Conservation (phyloP, 1,284 basidiomycete genomes). For the Ganoderma multipileum region DNA sequence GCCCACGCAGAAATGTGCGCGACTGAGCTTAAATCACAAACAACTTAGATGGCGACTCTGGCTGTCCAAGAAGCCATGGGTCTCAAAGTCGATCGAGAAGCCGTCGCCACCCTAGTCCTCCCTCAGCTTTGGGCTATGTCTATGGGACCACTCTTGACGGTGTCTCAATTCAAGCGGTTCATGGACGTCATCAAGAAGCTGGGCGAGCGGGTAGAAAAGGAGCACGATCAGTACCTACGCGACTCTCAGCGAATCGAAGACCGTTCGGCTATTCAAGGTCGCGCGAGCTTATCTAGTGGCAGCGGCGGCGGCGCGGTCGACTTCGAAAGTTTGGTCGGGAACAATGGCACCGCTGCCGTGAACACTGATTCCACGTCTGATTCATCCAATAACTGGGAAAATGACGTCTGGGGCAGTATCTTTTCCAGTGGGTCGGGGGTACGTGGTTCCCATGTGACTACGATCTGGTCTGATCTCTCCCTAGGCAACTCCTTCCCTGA, state of each 20-base stretch:
- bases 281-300: constrained; percentile 40
- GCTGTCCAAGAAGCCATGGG: constrained; percentile 98
- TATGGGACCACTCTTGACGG: constrained; percentile 91
- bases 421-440: constrained; percentile 55
- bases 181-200: constrained; percentile 82
- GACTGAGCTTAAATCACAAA: neutral
- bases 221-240: constrained; percentile 84
- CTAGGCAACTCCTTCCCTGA: constrained; percentile 33
- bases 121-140: constrained; percentile 97
- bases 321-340: constrained; percentile 78
- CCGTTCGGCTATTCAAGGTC: constrained; percentile 55
- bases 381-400: constrained; percentile 63
- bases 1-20: neutral
- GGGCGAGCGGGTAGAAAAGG: constrained; percentile 83
- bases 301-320: constrained; percentile 54
- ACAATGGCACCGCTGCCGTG: constrained; percentile 45
- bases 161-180: constrained; percentile 91
- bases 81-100: constrained; percentile 92
- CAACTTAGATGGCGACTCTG: constrained; percentile 83
- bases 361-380: constrained; percentile 56
- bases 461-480: constrained; percentile 5
- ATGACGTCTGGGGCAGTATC: constrained; percentile 83
- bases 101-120: constrained; percentile 91
- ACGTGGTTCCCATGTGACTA: constrained; percentile 26
- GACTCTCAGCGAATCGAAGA: constrained; percentile 87